Evolutionary conservation across 345 rosid species (phyloP).

Genomic region (Aegle marmelos): DNA sequence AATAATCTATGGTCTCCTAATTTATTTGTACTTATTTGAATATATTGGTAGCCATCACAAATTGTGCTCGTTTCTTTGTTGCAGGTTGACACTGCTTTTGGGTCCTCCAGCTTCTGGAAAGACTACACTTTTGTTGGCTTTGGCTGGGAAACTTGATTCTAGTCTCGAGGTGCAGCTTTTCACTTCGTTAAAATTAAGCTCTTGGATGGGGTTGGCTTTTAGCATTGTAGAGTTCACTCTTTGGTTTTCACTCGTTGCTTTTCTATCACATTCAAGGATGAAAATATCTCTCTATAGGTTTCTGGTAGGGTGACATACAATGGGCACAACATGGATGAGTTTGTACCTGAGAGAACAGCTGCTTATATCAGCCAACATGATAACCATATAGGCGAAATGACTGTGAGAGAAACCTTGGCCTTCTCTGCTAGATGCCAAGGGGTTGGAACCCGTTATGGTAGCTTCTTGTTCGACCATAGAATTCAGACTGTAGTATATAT

Average conservation of each 20-base stretch:
- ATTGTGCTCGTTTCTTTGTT: no score
- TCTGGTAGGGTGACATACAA: constrained; percentile 54
- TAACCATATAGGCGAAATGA: constrained; percentile 71
- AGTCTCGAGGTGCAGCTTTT: constrained; percentile 24
- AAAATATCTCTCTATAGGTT: constrained; percentile 9
- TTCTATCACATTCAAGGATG: no score
- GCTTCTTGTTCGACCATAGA: not conserved
- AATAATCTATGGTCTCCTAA: not conserved
- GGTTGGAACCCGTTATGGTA: constrained; percentile 41
- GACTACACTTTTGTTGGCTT: constrained; percentile 67
- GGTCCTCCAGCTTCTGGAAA: constrained; percentile 87
- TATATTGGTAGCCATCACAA: not conserved
- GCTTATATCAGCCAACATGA: constrained; percentile 67
- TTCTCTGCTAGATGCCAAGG: constrained; percentile 82
- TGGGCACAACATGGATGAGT: constrained; percentile 47
- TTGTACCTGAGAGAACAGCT: constrained; percentile 36
- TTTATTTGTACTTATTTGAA: not conserved
- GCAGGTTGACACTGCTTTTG: constrained; percentile 67
- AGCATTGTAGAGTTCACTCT: not conserved
- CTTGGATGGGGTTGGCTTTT: not conserved
- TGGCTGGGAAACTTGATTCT: constrained; percentile 72
- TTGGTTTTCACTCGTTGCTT: no score
- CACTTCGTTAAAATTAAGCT: not conserved
- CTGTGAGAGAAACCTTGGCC: constrained; percentile 76
- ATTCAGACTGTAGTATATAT: not conserved